Evolutionary conservation across 202 grass and related monocot species (phyloP), one percentile per base, ranked within the genome.

Genomic region (Cymbopogon flexuosus): DNA sequence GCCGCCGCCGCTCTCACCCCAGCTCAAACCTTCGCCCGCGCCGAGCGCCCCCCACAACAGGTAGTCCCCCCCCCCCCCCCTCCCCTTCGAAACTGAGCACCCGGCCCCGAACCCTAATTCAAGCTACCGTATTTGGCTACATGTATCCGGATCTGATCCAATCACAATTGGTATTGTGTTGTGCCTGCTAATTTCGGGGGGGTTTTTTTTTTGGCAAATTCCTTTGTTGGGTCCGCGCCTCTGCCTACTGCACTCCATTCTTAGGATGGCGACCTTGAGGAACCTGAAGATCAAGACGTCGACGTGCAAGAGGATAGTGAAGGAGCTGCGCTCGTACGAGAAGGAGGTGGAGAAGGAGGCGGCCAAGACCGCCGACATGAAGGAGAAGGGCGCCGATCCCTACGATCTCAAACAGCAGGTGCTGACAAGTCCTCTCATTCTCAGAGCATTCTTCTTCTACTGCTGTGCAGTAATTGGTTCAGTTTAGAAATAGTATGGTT

Each of bases 381-480:
- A 96, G 83, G 93, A 93, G 65, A 89, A 88, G 79, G 73, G 83
- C 27, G 90, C 93, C 54, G 93, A 96, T 67, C 88, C 90, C 19
- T 92, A 96, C 84, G 90, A 96, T 72, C 90, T 93, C 72, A 96
- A 96, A 76, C 93, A 96, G 41, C 93, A 96, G 87, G 93, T 87
- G 19, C 0, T 58, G 72, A 62, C 4, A 19, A 7, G 14, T 70
- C 78, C 60, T 67, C 12, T 40, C 0, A n/a, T 79, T 24, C 51
- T 43, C 51, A 23, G 68, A 60, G 8, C 1, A 18, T 30, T 61
- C 40, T 15, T 57, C 27, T 41, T 41, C 10, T 41, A 33, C 4
- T 33, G 31, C 31, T 33, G 31, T 33, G 31, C 31, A 3, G 31
- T 33, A 33, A 33, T 33, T 33, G 31, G 31, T 4, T 33, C 4